phyloP scores from a whole-genome alignment of 345 rosid genomes.

The Citrus inodora region DNA sequence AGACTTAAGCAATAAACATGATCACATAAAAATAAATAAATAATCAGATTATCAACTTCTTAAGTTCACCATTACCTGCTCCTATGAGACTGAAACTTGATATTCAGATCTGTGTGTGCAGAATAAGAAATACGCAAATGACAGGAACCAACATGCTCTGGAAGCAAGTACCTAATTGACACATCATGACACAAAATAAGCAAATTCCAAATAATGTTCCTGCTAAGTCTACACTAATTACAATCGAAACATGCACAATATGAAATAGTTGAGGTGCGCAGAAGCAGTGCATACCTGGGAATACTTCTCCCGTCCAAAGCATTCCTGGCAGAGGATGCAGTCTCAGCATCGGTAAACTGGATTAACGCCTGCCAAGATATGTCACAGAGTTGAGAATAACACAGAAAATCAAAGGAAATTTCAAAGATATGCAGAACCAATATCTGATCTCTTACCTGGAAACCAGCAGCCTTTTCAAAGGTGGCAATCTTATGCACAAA shows the following conservation, averaged over 20 bases:
- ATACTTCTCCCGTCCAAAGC: conserved; percentile 97
- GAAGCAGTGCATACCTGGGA: conserved; percentile 49
- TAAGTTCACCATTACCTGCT: conserved; percentile 64
- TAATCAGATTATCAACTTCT: not conserved
- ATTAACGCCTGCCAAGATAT: conserved; percentile 68
- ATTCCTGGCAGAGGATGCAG: conserved; percentile 79
- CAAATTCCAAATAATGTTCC: not conserved
- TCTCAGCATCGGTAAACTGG: conserved; percentile 85
- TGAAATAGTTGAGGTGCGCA: not conserved
- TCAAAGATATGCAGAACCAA: conserved; percentile 6
- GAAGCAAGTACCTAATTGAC: conserved; percentile 75
- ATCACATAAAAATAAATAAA: conserved; percentile 10
- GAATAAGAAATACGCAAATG: conserved; percentile 88
- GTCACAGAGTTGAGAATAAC: conserved; percentile 13
- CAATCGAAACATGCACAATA: not conserved
- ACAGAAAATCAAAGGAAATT: conserved; percentile 1
- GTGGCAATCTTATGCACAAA: conserved; percentile 97
- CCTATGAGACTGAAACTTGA: conserved; percentile 97
- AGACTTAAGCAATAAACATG: conserved; percentile 11
- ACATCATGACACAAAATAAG: conserved; percentile 3
- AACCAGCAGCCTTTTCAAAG: conserved; percentile 96
- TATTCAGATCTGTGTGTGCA: conserved; percentile 93
- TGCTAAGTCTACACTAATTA: not conserved
- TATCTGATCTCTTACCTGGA: conserved; percentile 58
- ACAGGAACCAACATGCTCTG: conserved; percentile 70